These are phyloP conservation scores for Acmispon strigosus DNA, from an alignment of 306 rosid species.

Conservation along the genomic window DNA sequence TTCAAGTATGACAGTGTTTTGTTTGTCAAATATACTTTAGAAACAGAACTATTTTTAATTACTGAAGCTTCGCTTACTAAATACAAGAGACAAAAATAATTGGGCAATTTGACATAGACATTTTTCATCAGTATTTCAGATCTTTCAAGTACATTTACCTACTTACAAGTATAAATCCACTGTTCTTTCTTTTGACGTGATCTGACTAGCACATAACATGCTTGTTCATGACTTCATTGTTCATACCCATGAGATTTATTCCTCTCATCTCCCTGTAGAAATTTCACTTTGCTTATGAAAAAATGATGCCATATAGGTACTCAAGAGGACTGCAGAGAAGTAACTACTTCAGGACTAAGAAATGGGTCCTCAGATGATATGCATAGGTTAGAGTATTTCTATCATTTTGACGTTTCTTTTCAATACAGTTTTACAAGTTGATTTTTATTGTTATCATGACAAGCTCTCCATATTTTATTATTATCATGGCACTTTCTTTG, in stretches of 20 bases:
- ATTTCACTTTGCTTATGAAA: conserved; percentile 18
- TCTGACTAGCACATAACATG: neutral
- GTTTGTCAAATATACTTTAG: neutral
- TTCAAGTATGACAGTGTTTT: neutral
- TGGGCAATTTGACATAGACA: neutral
- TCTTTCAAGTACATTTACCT: conserved; percentile 2
- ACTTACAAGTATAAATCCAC: neutral
- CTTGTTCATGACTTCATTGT: neutral
- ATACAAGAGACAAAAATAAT: neutral
- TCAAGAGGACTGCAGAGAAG: conserved; percentile 31
- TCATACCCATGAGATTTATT: neutral
- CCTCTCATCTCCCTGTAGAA: neutral
- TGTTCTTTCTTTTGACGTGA: conserved; percentile 8
- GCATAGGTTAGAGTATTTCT: conserved; percentile 41
- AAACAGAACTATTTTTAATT: neutral
- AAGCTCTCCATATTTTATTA: neutral
- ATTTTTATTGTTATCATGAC: neutral
- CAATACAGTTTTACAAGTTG: neutral
- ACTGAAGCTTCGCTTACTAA: neutral
- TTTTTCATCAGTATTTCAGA: neutral
- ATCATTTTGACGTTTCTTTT: conserved; percentile 8
- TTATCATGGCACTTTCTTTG: neutral
- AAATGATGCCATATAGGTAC: conserved; percentile 31
- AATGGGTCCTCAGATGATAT: conserved; percentile 28
- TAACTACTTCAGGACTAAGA: conserved; percentile 26